Percentiles rank a stretch among this genome's conserved stretches.
Conservation (phyloP, 768 basidiomycete genomes). For the Leccinum longicurvipes region DNA sequence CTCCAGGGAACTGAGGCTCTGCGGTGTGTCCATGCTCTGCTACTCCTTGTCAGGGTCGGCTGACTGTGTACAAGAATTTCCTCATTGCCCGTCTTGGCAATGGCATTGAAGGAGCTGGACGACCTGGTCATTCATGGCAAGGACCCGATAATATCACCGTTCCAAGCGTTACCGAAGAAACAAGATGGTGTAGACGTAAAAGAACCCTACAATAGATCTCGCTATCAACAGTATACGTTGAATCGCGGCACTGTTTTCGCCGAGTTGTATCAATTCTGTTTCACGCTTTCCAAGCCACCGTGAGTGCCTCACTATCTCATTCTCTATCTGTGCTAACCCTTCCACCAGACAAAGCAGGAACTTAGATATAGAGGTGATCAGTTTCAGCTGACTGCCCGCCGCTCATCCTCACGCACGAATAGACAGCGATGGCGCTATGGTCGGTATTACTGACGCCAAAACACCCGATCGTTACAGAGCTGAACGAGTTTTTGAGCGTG, state of each 20-base stretch:
- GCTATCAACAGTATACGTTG: conserved; percentile 47
- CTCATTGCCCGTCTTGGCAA: conserved; percentile 45
- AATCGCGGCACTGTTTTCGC: conserved; percentile 53
- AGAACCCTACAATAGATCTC: conserved; percentile 54
- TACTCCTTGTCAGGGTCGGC: background rate
- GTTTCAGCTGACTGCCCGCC: background rate
- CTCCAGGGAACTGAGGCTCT: conserved; percentile 46
- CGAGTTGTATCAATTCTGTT: conserved; percentile 70
- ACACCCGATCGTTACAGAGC: conserved; percentile 62
- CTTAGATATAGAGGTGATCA: conserved; percentile 74
- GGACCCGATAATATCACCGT: conserved; percentile 32
- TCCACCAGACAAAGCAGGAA: conserved; percentile 59
- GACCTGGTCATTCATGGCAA: conserved; percentile 51
- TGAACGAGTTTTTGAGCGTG: conserved; percentile 67
- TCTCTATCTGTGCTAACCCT: conserved; percentile 3
- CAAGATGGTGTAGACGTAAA: conserved; percentile 14
- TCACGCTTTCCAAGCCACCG: conserved; percentile 67
- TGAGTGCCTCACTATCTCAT: conserved; percentile 37
- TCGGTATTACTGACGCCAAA: conserved; percentile 66
- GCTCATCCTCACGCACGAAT: background rate
- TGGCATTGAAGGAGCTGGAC: conserved; percentile 59
- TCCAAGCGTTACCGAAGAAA: conserved; percentile 30
- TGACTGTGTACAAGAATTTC: conserved; percentile 40
- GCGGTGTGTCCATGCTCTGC: conserved; percentile 34
- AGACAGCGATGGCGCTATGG: conserved; percentile 77